Evolutionary conservation across 1,284 basidiomycete genomes (phyloP).

Genomic region (Phlebopus sp.): DNA sequence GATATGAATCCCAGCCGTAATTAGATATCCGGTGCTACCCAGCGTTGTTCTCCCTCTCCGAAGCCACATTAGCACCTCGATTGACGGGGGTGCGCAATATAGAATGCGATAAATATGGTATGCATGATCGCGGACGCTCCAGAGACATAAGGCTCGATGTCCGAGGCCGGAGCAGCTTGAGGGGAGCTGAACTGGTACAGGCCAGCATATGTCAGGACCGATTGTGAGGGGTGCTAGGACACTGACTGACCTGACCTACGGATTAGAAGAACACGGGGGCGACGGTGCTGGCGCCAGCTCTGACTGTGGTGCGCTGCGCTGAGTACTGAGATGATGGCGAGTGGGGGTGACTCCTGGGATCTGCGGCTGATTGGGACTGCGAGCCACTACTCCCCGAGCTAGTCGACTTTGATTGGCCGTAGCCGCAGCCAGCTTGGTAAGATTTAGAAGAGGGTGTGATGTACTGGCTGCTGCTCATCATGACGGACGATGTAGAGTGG

Average conservation of each 20-base stretch:
- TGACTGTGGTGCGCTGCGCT: conserved; percentile 40
- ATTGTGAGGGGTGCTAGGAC: not conserved
- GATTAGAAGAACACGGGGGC: conserved; percentile 52
- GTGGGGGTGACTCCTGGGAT: conserved; percentile 21
- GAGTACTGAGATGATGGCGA: conserved; percentile 36
- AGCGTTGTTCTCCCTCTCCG: conserved; percentile 1
- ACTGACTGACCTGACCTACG: not conserved
- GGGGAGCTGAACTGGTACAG: not conserved
- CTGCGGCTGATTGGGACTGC: conserved; percentile 20
- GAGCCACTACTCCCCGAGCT: conserved; percentile 15
- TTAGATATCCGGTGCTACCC: conserved; percentile 16
- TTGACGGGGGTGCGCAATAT: conserved; percentile 1
- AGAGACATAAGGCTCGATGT: conserved; percentile 1
- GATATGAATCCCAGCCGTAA: conserved; percentile 6
- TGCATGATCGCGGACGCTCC: not conserved
- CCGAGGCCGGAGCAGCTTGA: not conserved
- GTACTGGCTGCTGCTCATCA: conserved; percentile 44
- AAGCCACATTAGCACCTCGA: conserved; percentile 7
- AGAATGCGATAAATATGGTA: conserved; percentile 4
- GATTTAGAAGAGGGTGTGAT: conserved; percentile 34
- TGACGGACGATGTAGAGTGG: conserved; percentile 14
- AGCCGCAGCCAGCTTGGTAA: conserved; percentile 11
- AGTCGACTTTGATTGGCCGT: conserved; percentile 24
- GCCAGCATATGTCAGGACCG: not conserved
- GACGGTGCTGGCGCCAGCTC: conserved; percentile 40